Evolutionary conservation across 257 asterid genomes (phyloP), one percentile per base, ranked within the genome.

Genomic region (Solanum dulcamara): DNA sequence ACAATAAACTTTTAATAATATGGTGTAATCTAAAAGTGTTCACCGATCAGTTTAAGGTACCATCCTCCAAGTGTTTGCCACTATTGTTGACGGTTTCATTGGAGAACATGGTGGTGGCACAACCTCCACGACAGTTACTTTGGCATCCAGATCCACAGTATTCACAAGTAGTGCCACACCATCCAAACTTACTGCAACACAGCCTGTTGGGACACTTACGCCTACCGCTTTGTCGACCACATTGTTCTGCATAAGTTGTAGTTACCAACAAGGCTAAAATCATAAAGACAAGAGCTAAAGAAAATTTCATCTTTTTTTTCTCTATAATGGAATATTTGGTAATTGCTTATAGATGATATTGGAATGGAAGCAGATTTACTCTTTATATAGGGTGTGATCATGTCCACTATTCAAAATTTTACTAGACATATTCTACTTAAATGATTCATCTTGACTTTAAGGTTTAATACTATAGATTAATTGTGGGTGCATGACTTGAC

Each of bases 111-210:
- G 85, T 1, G 7, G 85, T 44, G 71, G 85, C 57, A 38, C 55
- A 60, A 30, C 57, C 82, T 46, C 8, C 7, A 5, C 0, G 33
- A 44, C 85, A 82, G 22, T 82, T 26, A 59, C 85, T 82, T 59
- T 82, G 85, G 28, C 85, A 82, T 30, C 85, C 85, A 37, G 85
- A 40, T 82, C 85, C 85, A 82, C 77, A 82, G 8, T 38, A 82
- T 38, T 12, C 15, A 57, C 74, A 60, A 24, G 28, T 59, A 44
- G 85, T 17, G 40, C 85, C 85, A 24, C 85, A 82, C 74, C 72
- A 82, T 1, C 85, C 85, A 60, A 60, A 82, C 77, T 82, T 60
- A 77, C 85, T 82, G 30, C 85, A 82, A 55, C 85, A 82, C 14
- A 82, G 51, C 40, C 20, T 24, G 77, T 82, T 82, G 26, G 75